Percentiles rank a stretch among this genome's conserved stretches.
phyloP scores from a whole-genome alignment of 768 basidiomycete genomes.

The Coprinellus micaceus region DNA sequence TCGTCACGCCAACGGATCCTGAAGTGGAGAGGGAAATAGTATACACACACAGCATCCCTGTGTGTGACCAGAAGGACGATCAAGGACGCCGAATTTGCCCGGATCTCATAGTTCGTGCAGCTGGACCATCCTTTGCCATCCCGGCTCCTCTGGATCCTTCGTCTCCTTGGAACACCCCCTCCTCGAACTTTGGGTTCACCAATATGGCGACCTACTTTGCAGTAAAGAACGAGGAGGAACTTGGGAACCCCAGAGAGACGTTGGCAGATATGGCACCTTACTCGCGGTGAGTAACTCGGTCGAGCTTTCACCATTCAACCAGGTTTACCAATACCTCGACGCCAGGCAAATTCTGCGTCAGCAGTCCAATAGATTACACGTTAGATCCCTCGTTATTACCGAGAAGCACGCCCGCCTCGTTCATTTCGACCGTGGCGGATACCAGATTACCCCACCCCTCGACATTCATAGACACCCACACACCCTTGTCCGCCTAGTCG shows the following conservation, averaged over 20 bases:
- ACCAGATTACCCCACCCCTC: background rate
- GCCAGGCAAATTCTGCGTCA: constrained; percentile 1
- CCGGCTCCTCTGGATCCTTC: background rate
- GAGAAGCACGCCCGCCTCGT: constrained; percentile 1
- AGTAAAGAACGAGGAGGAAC: background rate
- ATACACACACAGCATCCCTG: no score
- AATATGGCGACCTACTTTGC: background rate
- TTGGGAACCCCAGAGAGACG: background rate
- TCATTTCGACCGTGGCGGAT: constrained; percentile 5
- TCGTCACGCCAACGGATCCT: no score
- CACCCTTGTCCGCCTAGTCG: background rate
- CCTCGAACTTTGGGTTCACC: background rate
- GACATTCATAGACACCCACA: constrained; percentile 2
- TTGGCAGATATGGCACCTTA: background rate
- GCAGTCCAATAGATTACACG: background rate
- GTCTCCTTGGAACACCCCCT: no score
- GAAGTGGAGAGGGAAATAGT: no score
- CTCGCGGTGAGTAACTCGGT: background rate
- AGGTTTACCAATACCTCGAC: background rate
- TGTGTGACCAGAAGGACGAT: no score
- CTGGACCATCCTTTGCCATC: background rate
- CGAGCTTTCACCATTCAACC: background rate
- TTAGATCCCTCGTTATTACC: background rate
- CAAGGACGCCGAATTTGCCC: background rate
- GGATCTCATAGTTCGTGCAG: background rate